Evolutionary conservation across 176 grass and related monocot genomes (phyloP).

Genomic region (Aegilops sharonensis): DNA sequence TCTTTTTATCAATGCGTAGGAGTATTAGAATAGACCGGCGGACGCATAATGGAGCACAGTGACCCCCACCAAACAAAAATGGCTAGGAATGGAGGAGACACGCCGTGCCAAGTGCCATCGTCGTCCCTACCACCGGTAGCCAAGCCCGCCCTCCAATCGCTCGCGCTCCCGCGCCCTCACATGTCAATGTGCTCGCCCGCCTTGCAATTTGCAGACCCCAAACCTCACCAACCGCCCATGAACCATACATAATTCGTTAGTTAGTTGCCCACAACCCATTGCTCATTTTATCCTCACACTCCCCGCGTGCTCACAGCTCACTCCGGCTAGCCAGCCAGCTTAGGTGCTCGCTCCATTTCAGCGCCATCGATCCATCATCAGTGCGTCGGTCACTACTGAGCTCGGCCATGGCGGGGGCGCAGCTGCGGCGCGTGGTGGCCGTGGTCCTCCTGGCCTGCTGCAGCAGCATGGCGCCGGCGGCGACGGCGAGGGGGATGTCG

Average conservation of each 20-base stretch:
- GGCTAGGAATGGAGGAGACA: neutral
- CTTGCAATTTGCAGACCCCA: neutral
- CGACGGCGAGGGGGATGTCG: neutral
- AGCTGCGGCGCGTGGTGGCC: neutral
- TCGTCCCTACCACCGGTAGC: neutral
- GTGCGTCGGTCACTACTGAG: too few species aligned
- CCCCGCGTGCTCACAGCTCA: neutral
- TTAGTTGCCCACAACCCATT: neutral
- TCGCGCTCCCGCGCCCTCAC: constrained; percentile 16
- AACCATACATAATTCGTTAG: constrained; percentile 20
- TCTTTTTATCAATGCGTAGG: neutral
- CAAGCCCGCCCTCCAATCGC: neutral
- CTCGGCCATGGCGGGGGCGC: constrained; percentile 5
- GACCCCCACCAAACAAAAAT: neutral
- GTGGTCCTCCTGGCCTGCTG: neutral
- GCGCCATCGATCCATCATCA: too few species aligned
- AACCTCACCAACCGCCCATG: constrained; percentile 20
- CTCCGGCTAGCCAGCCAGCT: neutral
- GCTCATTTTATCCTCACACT: neutral
- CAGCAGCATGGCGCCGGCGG: neutral
- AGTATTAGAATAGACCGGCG: neutral
- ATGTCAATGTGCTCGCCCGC: neutral
- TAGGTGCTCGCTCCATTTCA: constrained; percentile 6
- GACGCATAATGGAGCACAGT: neutral
- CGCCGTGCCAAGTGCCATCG: neutral